Evolutionary conservation across 1,284 basidiomycete genomes (phyloP).

Genomic region (Mycena citricolor): DNA sequence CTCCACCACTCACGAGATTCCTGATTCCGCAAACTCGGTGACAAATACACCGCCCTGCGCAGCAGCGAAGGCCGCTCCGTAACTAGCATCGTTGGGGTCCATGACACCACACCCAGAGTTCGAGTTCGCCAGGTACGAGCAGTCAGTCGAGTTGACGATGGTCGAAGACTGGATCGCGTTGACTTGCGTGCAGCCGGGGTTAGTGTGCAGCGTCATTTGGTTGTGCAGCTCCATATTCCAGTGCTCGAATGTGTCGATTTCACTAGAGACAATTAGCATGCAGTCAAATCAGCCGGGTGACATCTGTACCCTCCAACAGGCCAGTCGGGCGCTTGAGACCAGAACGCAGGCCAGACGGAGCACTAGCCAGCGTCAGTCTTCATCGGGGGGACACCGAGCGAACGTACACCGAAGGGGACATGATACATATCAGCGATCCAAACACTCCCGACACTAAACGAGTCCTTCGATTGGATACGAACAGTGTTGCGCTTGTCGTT

Average conservation of each 20-base stretch:
- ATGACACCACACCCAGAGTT: constrained; percentile 66
- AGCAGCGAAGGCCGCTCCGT: constrained; percentile 63
- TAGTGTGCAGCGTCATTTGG: constrained; percentile 72
- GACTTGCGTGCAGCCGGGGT: constrained; percentile 56
- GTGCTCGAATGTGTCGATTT: constrained; percentile 78
- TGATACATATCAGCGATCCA: constrained; percentile 69
- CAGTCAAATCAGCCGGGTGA: background rate
- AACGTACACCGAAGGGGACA: constrained; percentile 62
- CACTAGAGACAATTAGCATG: constrained; percentile 30
- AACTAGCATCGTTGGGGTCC: constrained; percentile 53
- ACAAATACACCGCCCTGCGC: constrained; percentile 72
- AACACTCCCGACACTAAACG: constrained; percentile 62
- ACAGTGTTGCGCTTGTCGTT: constrained; percentile 72
- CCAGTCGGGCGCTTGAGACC: constrained; percentile 64
- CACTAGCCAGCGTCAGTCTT: constrained; percentile 40
- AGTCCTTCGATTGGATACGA: constrained; percentile 58
- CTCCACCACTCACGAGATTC: constrained; percentile 54
- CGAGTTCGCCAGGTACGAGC: constrained; percentile 49
- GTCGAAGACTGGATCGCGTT: constrained; percentile 51
- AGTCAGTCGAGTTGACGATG: constrained; percentile 59
- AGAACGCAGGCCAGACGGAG: constrained; percentile 74
- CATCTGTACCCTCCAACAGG: constrained; percentile 54
- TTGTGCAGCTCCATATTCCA: constrained; percentile 63
- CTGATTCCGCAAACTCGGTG: constrained; percentile 63
- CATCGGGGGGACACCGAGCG: constrained; percentile 2